Conservation (phyloP, 2,329 filamentous ascomycete genomes). For the Nigrospora oryzae region DNA sequence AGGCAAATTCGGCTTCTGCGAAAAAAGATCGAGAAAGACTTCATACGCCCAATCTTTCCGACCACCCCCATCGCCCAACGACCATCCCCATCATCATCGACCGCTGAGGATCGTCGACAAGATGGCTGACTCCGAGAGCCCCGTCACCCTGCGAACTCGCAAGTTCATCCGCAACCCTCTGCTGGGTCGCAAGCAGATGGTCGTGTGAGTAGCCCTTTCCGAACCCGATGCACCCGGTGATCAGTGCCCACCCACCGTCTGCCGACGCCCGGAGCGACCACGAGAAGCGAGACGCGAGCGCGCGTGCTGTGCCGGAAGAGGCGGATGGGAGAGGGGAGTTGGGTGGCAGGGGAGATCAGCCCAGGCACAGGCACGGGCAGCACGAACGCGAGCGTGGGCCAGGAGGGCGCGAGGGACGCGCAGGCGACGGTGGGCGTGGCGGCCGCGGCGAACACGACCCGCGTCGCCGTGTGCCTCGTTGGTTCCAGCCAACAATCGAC, state of each 20-base stretch:
- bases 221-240: conserved; percentile 5
- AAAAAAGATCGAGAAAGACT: no score
- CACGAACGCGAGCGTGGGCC: no score
- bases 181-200: conserved; percentile 98
- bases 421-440: no score
- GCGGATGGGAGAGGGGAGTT: not conserved
- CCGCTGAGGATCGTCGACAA: conserved; percentile 41
- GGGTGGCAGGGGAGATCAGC: no score
- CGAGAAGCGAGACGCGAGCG: conserved; percentile 6
- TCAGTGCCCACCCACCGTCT: not conserved
- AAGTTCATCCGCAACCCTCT: conserved; percentile 99
- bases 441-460: no score
- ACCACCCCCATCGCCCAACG: conserved; percentile 1
- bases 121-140: conserved; percentile 78
- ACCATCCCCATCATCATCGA: conserved; percentile 2
- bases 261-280: not conserved
- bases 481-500: no score
- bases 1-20: no score
- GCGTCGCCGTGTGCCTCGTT: no score
- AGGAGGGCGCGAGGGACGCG: no score
- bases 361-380: no score
- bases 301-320: conserved; percentile 1
- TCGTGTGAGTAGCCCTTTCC: conserved; percentile 68
- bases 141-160: conserved; percentile 89
- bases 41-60: not conserved